Conservation (phyloP, 768 basidiomycete species). For the Panaeolus papilionaceus region DNA sequence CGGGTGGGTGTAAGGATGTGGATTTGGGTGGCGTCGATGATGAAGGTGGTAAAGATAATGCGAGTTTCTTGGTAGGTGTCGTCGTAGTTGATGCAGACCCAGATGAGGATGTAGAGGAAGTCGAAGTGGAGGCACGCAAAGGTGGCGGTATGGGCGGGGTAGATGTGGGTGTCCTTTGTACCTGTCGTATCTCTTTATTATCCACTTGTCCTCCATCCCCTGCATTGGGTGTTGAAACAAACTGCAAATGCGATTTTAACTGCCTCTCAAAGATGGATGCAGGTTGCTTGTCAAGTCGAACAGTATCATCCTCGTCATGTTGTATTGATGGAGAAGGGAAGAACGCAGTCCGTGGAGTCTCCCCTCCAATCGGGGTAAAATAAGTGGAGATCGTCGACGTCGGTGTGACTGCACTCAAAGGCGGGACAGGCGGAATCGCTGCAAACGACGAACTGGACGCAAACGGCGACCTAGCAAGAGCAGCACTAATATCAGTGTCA, state of each 20-base stretch:
- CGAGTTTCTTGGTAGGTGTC: slow-evolving; percentile 12
- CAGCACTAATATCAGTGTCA: slow-evolving; percentile 34
- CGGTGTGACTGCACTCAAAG: slow-evolving; percentile 50
- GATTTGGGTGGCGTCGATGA: slow-evolving; percentile 18
- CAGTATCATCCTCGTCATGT: background rate
- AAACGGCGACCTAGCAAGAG: slow-evolving; percentile 33
- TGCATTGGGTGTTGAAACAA: background rate
- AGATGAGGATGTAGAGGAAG: slow-evolving; percentile 18
- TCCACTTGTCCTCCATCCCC: background rate
- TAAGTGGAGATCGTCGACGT: slow-evolving; percentile 52
- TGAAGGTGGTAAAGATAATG: slow-evolving; percentile 10
- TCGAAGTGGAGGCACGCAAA: background rate
- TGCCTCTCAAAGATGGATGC: slow-evolving; percentile 19
- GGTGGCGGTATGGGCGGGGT: background rate
- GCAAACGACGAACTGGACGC: slow-evolving; percentile 23
- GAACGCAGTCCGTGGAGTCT: slow-evolving; percentile 24
- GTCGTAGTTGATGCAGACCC: slow-evolving; percentile 1
- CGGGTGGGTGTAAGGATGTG: slow-evolving; percentile 13
- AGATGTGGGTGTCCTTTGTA: slow-evolving; percentile 4
- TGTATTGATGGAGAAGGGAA: slow-evolving; percentile 14
- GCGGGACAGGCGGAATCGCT: slow-evolving; percentile 25
- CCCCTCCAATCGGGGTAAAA: slow-evolving; percentile 54
- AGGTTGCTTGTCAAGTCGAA: background rate
- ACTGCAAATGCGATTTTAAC: slow-evolving; percentile 7
- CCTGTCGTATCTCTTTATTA: background rate